A percentile compares a stretch with the other conserved stretches of the same genome.
These are phyloP conservation scores for Vitellaria paradoxa DNA, from an alignment of 179 eudicot genomes.

Conservation along the genomic window DNA sequence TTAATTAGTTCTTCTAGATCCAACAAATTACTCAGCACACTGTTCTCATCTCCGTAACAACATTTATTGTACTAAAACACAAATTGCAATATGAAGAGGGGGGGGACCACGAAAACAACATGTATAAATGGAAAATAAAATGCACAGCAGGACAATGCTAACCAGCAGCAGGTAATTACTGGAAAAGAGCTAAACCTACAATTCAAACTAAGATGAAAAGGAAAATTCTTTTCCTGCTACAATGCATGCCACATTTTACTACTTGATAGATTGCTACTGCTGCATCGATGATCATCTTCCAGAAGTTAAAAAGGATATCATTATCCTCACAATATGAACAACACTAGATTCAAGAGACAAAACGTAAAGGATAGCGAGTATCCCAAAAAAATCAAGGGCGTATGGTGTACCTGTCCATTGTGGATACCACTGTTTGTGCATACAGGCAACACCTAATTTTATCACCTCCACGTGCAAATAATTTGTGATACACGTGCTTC, in stretches of 20 bases:
- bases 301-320: not conserved
- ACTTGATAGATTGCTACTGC: not conserved
- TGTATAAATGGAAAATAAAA: not conserved
- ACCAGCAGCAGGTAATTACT: not conserved
- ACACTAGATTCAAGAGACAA: not conserved
- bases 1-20: not conserved
- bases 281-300: not conserved
- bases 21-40: not conserved
- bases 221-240: not conserved
- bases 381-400: not conserved
- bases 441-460: slow-evolving; percentile 34
- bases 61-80: no score
- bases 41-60: not conserved
- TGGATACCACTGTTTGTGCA: slow-evolving; percentile 40
- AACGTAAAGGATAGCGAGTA: not conserved
- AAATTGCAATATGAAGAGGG: no score
- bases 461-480: slow-evolving; percentile 37
- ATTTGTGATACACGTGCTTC: slow-evolving; percentile 35
- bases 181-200: not conserved
- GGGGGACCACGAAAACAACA: no score
- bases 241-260: not conserved
- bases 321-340: not conserved
- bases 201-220: not conserved
- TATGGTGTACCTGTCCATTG: slow-evolving; percentile 66
- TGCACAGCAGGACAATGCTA: not conserved